A percentile compares a stretch with the other conserved stretches of the same genome.
These are phyloP conservation scores for Hymenoscyphus salicellus DNA, from an alignment of 2,329 filamentous ascomycete species.

Conservation along the genomic window DNA sequence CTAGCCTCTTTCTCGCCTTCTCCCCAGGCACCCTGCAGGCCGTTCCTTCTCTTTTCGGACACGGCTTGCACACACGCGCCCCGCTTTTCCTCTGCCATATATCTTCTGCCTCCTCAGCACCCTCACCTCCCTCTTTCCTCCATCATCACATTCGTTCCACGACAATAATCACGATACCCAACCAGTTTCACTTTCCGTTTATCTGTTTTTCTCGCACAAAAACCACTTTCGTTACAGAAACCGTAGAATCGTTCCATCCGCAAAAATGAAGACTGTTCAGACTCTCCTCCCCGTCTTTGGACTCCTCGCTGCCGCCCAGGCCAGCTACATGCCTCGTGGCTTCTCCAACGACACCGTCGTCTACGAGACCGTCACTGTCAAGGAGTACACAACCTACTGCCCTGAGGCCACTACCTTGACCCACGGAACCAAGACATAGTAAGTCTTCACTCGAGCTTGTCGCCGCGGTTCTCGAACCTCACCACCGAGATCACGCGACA, in stretches of 20 bases:
- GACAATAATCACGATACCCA: constrained; percentile 6
- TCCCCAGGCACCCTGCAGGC: background rate
- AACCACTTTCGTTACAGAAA: constrained; percentile 14
- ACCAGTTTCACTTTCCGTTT: background rate
- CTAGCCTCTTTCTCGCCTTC: background rate
- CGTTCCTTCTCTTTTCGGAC: constrained; percentile 8
- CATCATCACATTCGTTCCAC: constrained; percentile 10
- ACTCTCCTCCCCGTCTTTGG: constrained; percentile 35
- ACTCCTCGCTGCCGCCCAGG: constrained; percentile 29
- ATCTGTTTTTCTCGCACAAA: constrained; percentile 1
- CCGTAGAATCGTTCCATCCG: constrained; percentile 13
- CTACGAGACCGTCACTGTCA: constrained; percentile 40
- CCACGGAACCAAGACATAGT: constrained; percentile 44
- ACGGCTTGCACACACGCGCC: background rate
- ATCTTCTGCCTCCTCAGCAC: constrained; percentile 1
- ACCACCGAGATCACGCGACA: constrained; percentile 3
- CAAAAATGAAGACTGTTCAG: constrained; percentile 18
- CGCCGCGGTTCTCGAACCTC: constrained; percentile 10
- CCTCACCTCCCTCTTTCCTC: background rate
- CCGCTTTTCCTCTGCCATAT: background rate
- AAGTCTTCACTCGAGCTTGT: constrained; percentile 36
- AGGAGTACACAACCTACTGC: constrained; percentile 48
- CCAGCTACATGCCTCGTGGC: constrained; percentile 5
- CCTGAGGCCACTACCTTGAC: constrained; percentile 45
- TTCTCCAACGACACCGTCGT: constrained; percentile 36